phyloP scores from a whole-genome alignment of 1,284 basidiomycete genomes.

The Grifola frondosa region DNA sequence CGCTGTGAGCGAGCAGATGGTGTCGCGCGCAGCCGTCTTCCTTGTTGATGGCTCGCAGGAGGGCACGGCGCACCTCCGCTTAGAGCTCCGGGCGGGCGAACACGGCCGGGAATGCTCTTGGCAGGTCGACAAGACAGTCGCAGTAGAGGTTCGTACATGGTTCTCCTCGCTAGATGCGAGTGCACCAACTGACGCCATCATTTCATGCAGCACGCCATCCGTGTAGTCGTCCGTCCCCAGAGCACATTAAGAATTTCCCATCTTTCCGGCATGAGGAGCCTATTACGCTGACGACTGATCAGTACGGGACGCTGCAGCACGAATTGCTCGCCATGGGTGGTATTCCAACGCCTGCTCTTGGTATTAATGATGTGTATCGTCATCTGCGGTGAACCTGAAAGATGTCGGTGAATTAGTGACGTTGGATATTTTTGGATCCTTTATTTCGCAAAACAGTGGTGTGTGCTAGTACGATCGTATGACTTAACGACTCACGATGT shows the following conservation, averaged over 20 bases:
- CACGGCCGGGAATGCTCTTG: slow-evolving; percentile 32
- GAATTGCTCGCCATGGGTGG: slow-evolving; percentile 41
- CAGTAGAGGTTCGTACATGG: slow-evolving; percentile 27
- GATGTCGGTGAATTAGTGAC: too few relatives aligned
- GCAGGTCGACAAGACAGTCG: slow-evolving; percentile 23
- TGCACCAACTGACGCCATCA: slow-evolving; percentile 8
- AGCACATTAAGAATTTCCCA: slow-evolving; percentile 37
- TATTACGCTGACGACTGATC: slow-evolving; percentile 43
- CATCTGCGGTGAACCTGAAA: slow-evolving; percentile 15
- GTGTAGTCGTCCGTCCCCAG: slow-evolving; percentile 37
- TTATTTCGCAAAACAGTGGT: too few relatives aligned
- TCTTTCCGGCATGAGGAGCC: slow-evolving; percentile 39
- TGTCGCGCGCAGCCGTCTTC: slow-evolving; percentile 25
- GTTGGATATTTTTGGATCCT: neutral
- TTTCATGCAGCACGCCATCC: slow-evolving; percentile 39
- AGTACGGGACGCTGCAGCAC: slow-evolving; percentile 40
- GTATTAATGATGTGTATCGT: slow-evolving; percentile 28
- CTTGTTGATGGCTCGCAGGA: slow-evolving; percentile 25
- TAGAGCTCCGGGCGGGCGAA: slow-evolving; percentile 28
- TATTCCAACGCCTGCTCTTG: slow-evolving; percentile 43
- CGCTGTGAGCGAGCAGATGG: slow-evolving; percentile 24
- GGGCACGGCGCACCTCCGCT: slow-evolving; percentile 25
- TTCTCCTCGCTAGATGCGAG: neutral
- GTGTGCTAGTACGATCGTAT: neutral
- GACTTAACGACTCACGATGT: too few relatives aligned